A percentile compares a stretch with the other conserved stretches of the same genome.
Conservation (phyloP, 345 rosid species). For the Eucalyptus guilfoylei region DNA sequence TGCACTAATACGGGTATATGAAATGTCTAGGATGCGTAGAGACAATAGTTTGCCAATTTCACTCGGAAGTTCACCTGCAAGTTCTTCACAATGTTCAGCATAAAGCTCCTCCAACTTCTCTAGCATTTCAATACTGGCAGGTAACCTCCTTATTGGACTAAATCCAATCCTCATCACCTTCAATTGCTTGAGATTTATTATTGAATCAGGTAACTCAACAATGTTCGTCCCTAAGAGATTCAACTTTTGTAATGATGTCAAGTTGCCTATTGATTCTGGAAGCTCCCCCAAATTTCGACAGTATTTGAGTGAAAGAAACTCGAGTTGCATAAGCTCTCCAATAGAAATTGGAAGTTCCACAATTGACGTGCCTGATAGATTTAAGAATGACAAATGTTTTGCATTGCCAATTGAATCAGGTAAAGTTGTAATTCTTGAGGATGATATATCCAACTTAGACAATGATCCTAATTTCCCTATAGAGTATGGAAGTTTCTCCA, state of each 20-base stretch:
- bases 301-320: neutral
- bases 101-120: neutral
- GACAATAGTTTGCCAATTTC: accelerated
- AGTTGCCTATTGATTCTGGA: neutral
- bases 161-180: neutral
- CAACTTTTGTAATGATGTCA: neutral
- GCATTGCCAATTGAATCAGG: neutral
- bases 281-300: neutral
- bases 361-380: accelerated
- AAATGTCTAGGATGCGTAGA: accelerated
- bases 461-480: neutral
- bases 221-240: neutral
- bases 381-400: neutral
- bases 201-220: neutral
- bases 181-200: neutral
- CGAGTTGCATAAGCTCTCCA: accelerated
- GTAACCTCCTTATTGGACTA: neutral
- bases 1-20: accelerated
- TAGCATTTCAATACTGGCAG: neutral
- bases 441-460: neutral
- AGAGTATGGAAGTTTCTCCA: neutral
- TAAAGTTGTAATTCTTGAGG: neutral
- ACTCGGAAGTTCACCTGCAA: neutral
- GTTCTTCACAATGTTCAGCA: neutral
- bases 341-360: neutral